Conservation (phyloP, 805 yeast species). For the Soucietia sequanensis region DNA sequence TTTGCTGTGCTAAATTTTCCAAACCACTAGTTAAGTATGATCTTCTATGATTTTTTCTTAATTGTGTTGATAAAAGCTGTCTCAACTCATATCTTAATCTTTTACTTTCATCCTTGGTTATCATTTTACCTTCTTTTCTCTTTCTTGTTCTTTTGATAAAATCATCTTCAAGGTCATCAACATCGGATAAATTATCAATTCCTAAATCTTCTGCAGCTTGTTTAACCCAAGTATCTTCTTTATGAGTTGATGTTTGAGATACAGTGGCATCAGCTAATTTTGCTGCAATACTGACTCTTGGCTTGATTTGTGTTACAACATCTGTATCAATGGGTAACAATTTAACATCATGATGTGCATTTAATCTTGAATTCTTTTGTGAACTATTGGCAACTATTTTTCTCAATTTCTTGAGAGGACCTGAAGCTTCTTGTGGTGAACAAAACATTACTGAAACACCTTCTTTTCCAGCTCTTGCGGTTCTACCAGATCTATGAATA, state of each 20-base stretch:
- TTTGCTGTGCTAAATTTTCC: constrained; percentile 71
- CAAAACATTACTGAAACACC: constrained; percentile 96
- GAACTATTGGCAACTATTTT: constrained; percentile 45
- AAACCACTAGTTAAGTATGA: constrained; percentile 80
- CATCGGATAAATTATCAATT: constrained; percentile 63
- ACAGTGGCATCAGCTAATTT: constrained; percentile 73
- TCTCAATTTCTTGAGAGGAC: constrained; percentile 77
- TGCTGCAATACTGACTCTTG: constrained; percentile 66
- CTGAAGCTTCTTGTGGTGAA: constrained; percentile 90
- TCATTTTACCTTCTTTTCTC: constrained; percentile 36
- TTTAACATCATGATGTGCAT: constrained; percentile 52
- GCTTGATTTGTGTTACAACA: constrained; percentile 65
- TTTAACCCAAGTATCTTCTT: constrained; percentile 77
- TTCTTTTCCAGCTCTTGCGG: constrained; percentile 92
- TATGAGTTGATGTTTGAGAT: constrained; percentile 55
- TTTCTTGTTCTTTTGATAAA: constrained; percentile 61
- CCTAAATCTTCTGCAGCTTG: constrained; percentile 95
- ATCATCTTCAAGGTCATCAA: constrained; percentile 64
- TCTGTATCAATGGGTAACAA: constrained; percentile 76
- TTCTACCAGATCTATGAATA: constrained; percentile 95
- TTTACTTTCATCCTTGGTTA: constrained; percentile 50
- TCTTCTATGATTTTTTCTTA: constrained; percentile 63
- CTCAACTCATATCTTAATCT: constrained; percentile 51
- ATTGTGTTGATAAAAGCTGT: constrained; percentile 48
- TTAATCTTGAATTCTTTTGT: constrained; percentile 20